Percentiles rank a stretch among this genome's conserved stretches.
These are phyloP conservation scores for Botrytis pseudocinerea DNA, from an alignment of 2,329 filamentous ascomycete species.

Conservation along the genomic window DNA sequence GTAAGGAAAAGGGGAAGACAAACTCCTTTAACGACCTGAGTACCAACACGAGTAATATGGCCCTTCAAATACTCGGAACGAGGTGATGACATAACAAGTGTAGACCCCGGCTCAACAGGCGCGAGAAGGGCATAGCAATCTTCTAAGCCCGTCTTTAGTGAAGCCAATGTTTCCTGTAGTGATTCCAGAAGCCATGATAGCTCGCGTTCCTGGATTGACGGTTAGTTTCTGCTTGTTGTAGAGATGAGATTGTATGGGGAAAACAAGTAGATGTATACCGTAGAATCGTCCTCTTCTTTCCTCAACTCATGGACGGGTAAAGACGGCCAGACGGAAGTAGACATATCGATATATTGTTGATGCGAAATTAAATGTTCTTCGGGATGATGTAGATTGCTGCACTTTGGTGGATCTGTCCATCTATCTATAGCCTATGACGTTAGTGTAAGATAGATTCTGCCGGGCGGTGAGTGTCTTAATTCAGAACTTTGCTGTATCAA, in stretches of 20 bases:
- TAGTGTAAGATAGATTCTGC: slow-evolving; percentile 9
- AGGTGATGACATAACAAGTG: slow-evolving; percentile 82
- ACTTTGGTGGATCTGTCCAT: background rate
- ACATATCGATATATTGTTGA: slow-evolving; percentile 26
- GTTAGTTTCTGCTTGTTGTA: background rate
- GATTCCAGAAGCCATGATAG: slow-evolving; percentile 42
- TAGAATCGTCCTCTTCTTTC: slow-evolving; percentile 39
- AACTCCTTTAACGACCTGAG: slow-evolving; percentile 88
- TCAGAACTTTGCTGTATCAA: background rate
- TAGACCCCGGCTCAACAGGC: slow-evolving; percentile 81
- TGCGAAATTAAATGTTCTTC: background rate
- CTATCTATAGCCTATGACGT: slow-evolving; percentile 11
- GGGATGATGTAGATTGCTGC: background rate
- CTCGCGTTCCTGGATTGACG: slow-evolving; percentile 36
- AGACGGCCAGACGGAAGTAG: slow-evolving; percentile 38
- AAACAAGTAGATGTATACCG: slow-evolving; percentile 27
- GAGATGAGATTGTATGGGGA: background rate
- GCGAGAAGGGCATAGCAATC: slow-evolving; percentile 84
- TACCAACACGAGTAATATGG: slow-evolving; percentile 84
- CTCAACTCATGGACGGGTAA: slow-evolving; percentile 33
- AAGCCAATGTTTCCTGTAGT: slow-evolving; percentile 40
- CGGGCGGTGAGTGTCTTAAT: slow-evolving; percentile 18
- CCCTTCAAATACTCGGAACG: slow-evolving; percentile 91
- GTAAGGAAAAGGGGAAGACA: slow-evolving; percentile 41
- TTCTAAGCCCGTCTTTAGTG: slow-evolving; percentile 35